Conservation (phyloP, 2,329 filamentous ascomycete genomes). For the Endocalyx cinctus region DNA sequence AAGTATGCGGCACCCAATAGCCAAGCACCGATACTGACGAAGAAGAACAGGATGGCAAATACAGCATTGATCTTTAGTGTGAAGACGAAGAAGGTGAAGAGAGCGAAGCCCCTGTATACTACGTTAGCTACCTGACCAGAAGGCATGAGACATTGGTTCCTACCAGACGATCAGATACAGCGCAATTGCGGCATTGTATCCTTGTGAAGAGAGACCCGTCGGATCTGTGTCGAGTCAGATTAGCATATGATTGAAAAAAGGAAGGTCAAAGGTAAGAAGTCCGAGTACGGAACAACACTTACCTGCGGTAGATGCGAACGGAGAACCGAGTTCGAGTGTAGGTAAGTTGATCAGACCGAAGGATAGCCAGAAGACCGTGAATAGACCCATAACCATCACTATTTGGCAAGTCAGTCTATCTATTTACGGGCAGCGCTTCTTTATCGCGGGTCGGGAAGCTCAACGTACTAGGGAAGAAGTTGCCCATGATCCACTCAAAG, state of each 20-base stretch:
- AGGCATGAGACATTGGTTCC: background rate
- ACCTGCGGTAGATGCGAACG: background rate
- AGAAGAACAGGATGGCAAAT: constrained; percentile 3
- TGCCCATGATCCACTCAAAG: constrained; percentile 6
- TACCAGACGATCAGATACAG: constrained; percentile 2
- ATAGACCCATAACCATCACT: constrained; percentile 5
- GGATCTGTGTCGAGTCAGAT: no score
- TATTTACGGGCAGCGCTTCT: no score
- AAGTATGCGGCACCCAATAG: constrained; percentile 1
- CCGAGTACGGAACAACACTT: no score
- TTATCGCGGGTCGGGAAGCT: no score
- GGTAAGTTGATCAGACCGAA: constrained; percentile 3
- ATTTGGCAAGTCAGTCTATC: no score
- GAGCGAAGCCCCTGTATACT: constrained; percentile 5
- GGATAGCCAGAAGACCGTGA: constrained; percentile 6
- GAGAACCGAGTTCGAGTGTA: background rate
- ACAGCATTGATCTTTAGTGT: constrained; percentile 4
- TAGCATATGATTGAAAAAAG: no score
- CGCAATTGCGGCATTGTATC: constrained; percentile 4
- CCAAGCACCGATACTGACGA: constrained; percentile 3
- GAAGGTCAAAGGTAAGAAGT: no score
- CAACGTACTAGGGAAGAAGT: constrained; percentile 3
- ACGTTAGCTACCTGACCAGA: no score
- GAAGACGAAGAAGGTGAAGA: constrained; percentile 6
- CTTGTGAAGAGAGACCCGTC: constrained; percentile 1